A percentile compares a stretch with the other conserved stretches of the same genome.
phyloP scores from a whole-genome alignment of 495 filamentous ascomycete genomes.

The Penicillium turbatum region DNA sequence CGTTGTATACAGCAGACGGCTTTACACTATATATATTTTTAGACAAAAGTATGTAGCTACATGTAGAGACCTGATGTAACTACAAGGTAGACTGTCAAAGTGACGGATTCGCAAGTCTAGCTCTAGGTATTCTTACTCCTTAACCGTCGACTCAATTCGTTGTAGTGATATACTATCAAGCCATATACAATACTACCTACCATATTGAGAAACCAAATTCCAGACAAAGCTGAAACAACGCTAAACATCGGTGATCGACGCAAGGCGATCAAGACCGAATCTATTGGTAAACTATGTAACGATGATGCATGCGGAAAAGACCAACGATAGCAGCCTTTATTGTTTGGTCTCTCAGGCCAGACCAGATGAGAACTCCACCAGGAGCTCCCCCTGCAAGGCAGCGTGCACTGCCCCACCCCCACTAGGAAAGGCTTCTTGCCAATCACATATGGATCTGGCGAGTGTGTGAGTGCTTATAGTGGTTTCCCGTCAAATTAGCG shows the following conservation, averaged over 20 bases:
- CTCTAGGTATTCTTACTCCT: no score
- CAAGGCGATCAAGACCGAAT: neutral
- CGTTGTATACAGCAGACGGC: neutral
- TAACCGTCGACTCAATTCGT: no score
- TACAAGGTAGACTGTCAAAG: no score
- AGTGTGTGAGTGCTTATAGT: neutral
- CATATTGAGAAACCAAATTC: neutral
- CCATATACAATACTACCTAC: neutral
- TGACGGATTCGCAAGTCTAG: no score
- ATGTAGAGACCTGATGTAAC: no score
- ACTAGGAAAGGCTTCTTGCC: constrained; percentile 14
- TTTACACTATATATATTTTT: no score
- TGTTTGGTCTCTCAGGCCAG: neutral
- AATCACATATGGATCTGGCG: constrained; percentile 2
- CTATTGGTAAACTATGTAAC: constrained; percentile 3
- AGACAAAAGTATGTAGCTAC: no score
- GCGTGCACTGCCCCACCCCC: constrained; percentile 30
- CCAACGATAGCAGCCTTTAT: neutral
- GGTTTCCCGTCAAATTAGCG: no score
- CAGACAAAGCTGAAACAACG: constrained; percentile 10
- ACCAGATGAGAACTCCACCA: constrained; percentile 19
- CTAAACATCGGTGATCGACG: constrained; percentile 3
- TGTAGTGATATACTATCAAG: neutral
- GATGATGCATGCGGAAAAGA: neutral
- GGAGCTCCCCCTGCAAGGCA: constrained; percentile 24